Evolutionary conservation across 345 rosid genomes (phyloP).

Genomic region (Eucalyptus caleyi): DNA sequence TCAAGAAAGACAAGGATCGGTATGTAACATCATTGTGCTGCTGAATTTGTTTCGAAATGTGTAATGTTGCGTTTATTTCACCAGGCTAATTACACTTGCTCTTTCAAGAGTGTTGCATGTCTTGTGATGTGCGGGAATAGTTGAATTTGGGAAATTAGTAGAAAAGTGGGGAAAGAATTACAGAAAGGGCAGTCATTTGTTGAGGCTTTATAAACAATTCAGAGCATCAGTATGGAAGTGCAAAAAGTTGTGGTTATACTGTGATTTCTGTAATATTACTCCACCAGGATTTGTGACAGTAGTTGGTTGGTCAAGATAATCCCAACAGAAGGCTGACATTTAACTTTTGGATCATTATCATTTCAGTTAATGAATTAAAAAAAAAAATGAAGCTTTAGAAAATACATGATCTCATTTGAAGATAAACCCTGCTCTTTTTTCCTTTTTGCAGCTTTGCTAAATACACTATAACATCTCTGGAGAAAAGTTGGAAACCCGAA

Average conservation of each 20-base stretch:
- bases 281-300: background rate
- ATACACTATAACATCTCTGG: conserved; percentile 81
- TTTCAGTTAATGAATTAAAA: background rate
- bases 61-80: background rate
- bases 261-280: background rate
- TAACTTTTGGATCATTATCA: background rate
- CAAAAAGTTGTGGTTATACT: background rate
- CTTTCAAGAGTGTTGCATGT: background rate
- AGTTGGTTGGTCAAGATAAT: background rate
- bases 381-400: background rate
- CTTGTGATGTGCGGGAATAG: background rate
- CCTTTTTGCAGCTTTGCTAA: conserved; percentile 55
- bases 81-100: background rate
- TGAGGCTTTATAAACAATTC: background rate
- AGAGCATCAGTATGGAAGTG: background rate
- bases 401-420: background rate
- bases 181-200: background rate
- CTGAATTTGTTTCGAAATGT: background rate
- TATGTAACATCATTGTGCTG: conserved; percentile 11
- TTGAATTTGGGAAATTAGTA: background rate
- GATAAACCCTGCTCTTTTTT: background rate
- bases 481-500: conserved; percentile 83
- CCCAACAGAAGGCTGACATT: background rate
- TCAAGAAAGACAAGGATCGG: conserved; percentile 85
- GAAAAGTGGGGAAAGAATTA: background rate